Evolutionary conservation across 169 alveolate species (phyloP), one percentile per base, ranked within the genome.

Genomic region (Plasmodium vinckei): DNA sequence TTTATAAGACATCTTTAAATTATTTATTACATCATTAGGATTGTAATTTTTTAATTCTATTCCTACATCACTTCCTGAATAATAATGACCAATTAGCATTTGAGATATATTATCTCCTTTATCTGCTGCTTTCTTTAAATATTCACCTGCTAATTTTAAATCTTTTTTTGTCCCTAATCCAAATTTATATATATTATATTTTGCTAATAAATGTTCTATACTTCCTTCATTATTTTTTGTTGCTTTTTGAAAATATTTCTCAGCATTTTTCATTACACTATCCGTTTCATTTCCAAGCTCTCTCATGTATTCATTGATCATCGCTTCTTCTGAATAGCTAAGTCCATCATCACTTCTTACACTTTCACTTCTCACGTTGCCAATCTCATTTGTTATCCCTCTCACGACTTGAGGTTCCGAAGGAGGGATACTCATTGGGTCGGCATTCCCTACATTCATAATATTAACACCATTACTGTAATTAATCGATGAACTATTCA

Each of bases 31-130:
- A 61, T 68, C 64, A n/a, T 70, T 87, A 33, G 42, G 42, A 79
- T 92, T 89, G 17, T 96, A 96, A 46, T 95, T 97, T 1, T 94
- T 94, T 39, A 96, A 93, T 17, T 93, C 89, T 10, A 95, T 92
- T 39, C 94, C 97, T 54, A 84, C 88, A 57, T 94, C 93, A 23
- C 95, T 92, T 10, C 97, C 97, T 1, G 97, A 95, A 68, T 94
- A 95, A 39, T 95, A 96, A 84, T 95, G 97, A 0, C 97, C 97
- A 90, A 95, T 87, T 51, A 95, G 87, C 91, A 95, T 84, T 67
- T 94, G 97, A 13, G 97, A 92, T 21, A 91, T 94, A 9, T 90
- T 94, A 44, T 95, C 97, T 7, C 97, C 97, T 17, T 94, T 72
- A 73, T 94, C 96, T 23, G 97, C 97, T 21, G 97, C 93, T 15